Evolutionary conservation across 1,284 basidiomycete species (phyloP), one percentile per base, ranked within the genome.

Genomic region (Leccinum laetum): DNA sequence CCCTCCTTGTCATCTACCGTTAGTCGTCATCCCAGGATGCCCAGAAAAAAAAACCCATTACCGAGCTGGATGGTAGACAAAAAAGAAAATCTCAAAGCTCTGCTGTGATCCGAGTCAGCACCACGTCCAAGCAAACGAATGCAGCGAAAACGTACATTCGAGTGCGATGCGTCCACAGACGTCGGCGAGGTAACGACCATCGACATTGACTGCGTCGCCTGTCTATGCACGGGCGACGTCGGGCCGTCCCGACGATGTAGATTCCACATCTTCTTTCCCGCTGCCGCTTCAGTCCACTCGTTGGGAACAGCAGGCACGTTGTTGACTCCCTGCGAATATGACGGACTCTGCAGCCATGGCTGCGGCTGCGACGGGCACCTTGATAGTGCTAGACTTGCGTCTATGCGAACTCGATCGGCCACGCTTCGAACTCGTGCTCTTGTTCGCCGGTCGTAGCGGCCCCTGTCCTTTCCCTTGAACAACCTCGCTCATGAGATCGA

Each of bases 171-270:
- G n/a, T 66, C 65, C 57, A 61, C 52, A 3, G 65, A 26, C 14
- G 49, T 32, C 3, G 67, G 72, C 39, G 66, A 78, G 64, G 77
- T 80, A 59, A 21, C 60, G 77, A 73, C 72, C 70, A 68, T 68
- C 1, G 73, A 70, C 70, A 68, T 68, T 0, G 73, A 70, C 46
- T 53, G 76, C 37, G 75, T 68, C 21, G 21, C 21, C 21, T 21
- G 74, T 61, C 76, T 59, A 41, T 66, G 74, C 18, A 63, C 64
- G 1, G 62, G 69, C 5, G 8, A 49, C 18, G 10, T 21, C 46
- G 4, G 41, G 2, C n/a, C 9, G 41, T n/a, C 16, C 41, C 1
- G 59, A 60, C 9, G 55, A 37, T 2, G 18, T 46, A 26, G 21
- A 49, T 11, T 18, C 49, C 24, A 56, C 35, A 3, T n/a, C 49